Evolutionary conservation across 2,329 filamentous ascomycete species (phyloP), one percentile per base, ranked within the genome.

Genomic region (Blumeria graminis): DNA sequence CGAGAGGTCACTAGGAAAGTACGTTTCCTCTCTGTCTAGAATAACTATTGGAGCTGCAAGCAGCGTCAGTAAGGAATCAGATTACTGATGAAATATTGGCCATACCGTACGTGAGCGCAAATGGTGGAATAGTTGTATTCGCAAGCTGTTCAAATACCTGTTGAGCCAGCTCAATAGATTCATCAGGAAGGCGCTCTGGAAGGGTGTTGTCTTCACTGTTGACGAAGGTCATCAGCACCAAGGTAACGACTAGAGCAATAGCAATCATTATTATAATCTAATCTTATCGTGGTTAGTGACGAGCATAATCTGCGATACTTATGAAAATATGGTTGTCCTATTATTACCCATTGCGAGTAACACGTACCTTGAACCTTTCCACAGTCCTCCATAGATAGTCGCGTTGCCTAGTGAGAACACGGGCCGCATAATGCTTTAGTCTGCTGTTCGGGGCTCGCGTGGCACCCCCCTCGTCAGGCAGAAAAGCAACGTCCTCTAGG

Each of bases 31-130:
- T 35, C 68, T 69, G 59, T 74, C 68, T 5, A 75, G 67, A 66
- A 70, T 74, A 38, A 74, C 67, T 4, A 75, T 59, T 2, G 74
- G 73, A 35, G 73, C 74, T 74, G 54, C 36, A 54, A 36, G 22
- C 33, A 35, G n/a, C 22, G 46, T 59, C 43, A 59, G 46, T n/a
- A 41, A 32, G 7, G 28, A 10, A 35, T 51, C 11, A 33, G 48
- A 7, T 10, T 38, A 36, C 10, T 14, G 16, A 10, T 13, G 51
- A 6, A 32, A 5, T 28, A 4, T 28, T 45, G 43, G 32, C 56
- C 60, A 57, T 61, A 71, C 71, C 70, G 57, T 71, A 71, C 53
- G 68, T 66, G 14, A 69, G 61, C 28, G 71, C 69, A 62, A 68
- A 72, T 32, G 62, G 61, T 1, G 69, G 70, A 33, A 75, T 68